phyloP scores from a whole-genome alignment of 495 filamentous ascomycete species.

The Trichoderma reesei region DNA sequence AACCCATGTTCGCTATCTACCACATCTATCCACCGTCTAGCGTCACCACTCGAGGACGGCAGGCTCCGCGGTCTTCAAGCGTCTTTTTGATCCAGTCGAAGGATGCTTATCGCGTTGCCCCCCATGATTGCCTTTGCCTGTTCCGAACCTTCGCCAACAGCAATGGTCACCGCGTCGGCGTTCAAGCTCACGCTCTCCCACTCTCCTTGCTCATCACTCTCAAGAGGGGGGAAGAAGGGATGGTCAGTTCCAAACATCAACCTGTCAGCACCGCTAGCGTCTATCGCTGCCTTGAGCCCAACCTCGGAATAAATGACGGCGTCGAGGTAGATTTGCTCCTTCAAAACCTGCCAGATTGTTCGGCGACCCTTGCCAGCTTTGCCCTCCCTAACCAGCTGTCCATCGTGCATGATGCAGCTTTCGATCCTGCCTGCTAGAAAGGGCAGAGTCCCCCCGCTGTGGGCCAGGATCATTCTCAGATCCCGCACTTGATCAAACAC shows the following conservation, averaged over 20 bases:
- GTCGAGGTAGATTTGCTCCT: slow-evolving; percentile 83
- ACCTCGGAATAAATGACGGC: slow-evolving; percentile 74
- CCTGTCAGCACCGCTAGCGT: slow-evolving; percentile 52
- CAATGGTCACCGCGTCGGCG: slow-evolving; percentile 54
- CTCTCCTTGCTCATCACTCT: slow-evolving; percentile 44
- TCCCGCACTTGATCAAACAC: slow-evolving; percentile 70
- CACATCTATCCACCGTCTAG: neutral
- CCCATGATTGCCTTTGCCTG: slow-evolving; percentile 49
- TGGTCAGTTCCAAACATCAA: slow-evolving; percentile 86
- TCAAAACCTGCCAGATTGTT: slow-evolving; percentile 70
- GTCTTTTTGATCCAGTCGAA: slow-evolving; percentile 42
- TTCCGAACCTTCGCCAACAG: slow-evolving; percentile 44
- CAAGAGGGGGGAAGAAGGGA: slow-evolving; percentile 85
- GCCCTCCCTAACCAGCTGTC: slow-evolving; percentile 47
- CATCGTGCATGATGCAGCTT: slow-evolving; percentile 79
- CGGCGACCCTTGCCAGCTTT: slow-evolving; percentile 37
- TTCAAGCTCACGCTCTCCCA: slow-evolving; percentile 84
- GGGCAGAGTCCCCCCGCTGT: slow-evolving; percentile 80
- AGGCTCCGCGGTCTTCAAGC: neutral
- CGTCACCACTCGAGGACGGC: neutral
- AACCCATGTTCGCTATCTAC: neutral
- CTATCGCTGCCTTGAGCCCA: slow-evolving; percentile 64
- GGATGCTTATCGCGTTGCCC: slow-evolving; percentile 56
- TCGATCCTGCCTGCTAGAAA: slow-evolving; percentile 85
- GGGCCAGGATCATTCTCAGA: slow-evolving; percentile 72